These are phyloP conservation scores for Populus tremula DNA, from an alignment of 345 rosid species.

Conservation along the genomic window DNA sequence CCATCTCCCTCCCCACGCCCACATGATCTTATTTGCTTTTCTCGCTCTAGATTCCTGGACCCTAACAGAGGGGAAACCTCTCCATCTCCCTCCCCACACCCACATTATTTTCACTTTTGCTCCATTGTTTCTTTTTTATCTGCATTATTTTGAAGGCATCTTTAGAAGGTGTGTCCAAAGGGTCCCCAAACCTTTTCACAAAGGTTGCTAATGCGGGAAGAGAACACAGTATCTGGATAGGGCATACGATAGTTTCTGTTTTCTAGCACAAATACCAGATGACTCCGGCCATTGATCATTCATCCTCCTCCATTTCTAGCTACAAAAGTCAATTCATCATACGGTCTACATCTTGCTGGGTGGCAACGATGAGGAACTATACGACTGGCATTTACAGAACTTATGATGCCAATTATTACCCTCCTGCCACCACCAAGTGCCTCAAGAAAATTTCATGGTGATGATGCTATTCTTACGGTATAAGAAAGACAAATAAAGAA, in stretches of 20 bases:
- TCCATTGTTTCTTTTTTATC: neutral
- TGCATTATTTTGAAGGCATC: slow-evolving; percentile 1
- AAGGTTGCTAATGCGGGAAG: neutral
- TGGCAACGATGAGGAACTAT: neutral
- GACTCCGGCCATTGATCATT: neutral
- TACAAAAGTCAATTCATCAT: neutral
- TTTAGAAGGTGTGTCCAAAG: slow-evolving; percentile 11
- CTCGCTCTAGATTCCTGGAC: neutral
- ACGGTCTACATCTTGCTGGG: neutral
- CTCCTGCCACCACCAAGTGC: neutral
- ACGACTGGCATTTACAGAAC: neutral
- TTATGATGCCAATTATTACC: neutral
- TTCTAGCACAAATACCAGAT: neutral
- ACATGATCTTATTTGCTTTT: neutral
- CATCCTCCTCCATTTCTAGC: neutral
- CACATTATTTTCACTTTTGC: no score
- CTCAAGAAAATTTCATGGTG: neutral
- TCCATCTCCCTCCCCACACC: no score
- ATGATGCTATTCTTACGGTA: no score
- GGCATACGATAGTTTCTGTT: neutral
- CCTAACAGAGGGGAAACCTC: neutral
- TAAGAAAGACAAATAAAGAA: no score
- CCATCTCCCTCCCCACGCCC: no score
- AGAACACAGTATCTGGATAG: neutral
- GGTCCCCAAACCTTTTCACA: slow-evolving; percentile 1